Evolutionary conservation across 352 stramenopile species (phyloP).

Genomic region (Globisporangium cystogenes): DNA sequence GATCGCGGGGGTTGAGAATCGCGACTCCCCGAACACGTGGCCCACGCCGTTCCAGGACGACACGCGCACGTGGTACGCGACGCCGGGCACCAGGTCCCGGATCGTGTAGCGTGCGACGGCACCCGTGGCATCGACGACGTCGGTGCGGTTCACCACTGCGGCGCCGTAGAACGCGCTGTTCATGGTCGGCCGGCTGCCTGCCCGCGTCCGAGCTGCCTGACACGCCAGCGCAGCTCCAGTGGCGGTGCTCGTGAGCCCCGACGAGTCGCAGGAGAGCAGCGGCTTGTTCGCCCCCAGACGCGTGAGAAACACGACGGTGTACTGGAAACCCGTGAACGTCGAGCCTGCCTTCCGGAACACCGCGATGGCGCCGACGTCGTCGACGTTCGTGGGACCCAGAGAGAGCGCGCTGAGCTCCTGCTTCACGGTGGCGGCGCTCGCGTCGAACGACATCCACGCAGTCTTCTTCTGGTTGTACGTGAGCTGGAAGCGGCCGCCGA

Average conservation of each 20-base stretch:
- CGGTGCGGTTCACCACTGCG: conserved; percentile 34
- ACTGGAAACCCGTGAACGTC: conserved; percentile 35
- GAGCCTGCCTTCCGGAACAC: conserved; percentile 51
- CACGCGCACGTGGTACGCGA: conserved; percentile 85
- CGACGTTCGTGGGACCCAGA: conserved; percentile 10
- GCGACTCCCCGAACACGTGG: conserved; percentile 72
- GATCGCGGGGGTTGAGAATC: conserved; percentile 75
- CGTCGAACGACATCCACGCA: conserved; percentile 56
- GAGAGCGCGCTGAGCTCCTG: conserved; percentile 40
- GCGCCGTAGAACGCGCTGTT: conserved; percentile 63
- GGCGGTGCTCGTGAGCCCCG: conserved; percentile 39
- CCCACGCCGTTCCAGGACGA: conserved; percentile 93
- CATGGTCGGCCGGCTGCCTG: conserved; percentile 71
- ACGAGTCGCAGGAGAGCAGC: conserved; percentile 39
- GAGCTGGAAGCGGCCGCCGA: conserved; percentile 87
- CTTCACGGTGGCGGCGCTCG: conserved; percentile 47
- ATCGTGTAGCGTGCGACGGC: conserved; percentile 27
- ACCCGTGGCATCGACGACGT: conserved; percentile 16
- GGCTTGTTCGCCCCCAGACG: conserved; percentile 47
- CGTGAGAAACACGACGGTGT: conserved; percentile 65
- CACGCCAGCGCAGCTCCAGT: conserved; percentile 29
- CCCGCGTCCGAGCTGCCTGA: conserved; percentile 18
- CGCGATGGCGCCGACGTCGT: conserved; percentile 28
- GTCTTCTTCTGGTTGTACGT: conserved; percentile 84
- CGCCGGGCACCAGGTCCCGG: conserved; percentile 19